A percentile compares a stretch with the other conserved stretches of the same genome.
Evolutionary conservation across 768 basidiomycete species (phyloP).

Genomic region (Kwoniella dendrophila): DNA sequence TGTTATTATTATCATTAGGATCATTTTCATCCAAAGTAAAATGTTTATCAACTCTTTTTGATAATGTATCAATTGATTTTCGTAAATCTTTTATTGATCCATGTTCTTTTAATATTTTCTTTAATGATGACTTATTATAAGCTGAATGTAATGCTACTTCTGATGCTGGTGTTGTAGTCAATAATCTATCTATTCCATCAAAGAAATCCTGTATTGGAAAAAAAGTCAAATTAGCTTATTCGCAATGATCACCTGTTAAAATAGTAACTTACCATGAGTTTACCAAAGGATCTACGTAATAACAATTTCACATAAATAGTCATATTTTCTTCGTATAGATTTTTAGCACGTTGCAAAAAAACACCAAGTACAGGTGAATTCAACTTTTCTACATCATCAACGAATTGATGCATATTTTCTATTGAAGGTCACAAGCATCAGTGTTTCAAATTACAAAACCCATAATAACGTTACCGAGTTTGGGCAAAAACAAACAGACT

Average conservation of each 20-base stretch:
- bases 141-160: conserved; percentile 75
- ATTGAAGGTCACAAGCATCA: conserved; percentile 3
- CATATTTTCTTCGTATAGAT: conserved; percentile 86
- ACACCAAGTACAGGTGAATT: conserved; percentile 65
- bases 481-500: not conserved
- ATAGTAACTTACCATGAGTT: conserved; percentile 70
- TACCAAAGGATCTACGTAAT: conserved; percentile 79
- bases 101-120: conserved; percentile 82
- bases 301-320: conserved; percentile 82
- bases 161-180: conserved; percentile 74
- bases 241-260: not conserved
- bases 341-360: conserved; percentile 74
- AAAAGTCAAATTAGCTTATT: conserved; percentile 1
- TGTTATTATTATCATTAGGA: no score
- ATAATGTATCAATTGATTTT: conserved; percentile 80
- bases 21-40: conserved; percentile 72
- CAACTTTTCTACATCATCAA: conserved; percentile 76
- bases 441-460: not conserved
- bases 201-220: conserved; percentile 77
- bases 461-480: not conserved
- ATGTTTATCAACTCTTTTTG: conserved; percentile 93
- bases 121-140: conserved; percentile 76
- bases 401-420: conserved; percentile 98
- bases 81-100: conserved; percentile 78
- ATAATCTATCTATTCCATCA: conserved; percentile 83